Evolutionary conservation across 768 basidiomycete genomes (phyloP), one percentile per base, ranked within the genome.

Genomic region (Sporobolomyces pararoseus): DNA sequence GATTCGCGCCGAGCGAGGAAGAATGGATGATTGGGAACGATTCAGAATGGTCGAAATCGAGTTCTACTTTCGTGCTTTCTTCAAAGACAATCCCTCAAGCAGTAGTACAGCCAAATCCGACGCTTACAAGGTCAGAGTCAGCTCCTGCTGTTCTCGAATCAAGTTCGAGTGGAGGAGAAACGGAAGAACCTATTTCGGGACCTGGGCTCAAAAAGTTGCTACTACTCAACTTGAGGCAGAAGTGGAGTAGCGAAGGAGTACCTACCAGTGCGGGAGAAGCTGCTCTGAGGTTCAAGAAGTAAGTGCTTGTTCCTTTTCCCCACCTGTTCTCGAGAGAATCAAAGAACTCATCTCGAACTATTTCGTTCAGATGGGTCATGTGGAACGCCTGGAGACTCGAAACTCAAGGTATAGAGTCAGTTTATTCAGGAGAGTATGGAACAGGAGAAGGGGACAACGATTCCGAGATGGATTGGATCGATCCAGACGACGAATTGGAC

Each of bases 241-340:
- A 60, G 57, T 35, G 63, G 55, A 57, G 19, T 25, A 46, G 21
- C 25, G 62, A 64, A 13, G 68, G 68, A 21, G 55, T 25, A 25
- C 50, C 62, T 10, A 64, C 62, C 17, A 58, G 32, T n/a, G 61
- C 54, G 7, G 67, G 53, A 12, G 67, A 55, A 32, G 67, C 61
- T 5, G 49, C 39, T 14, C 7, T 63, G 21, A 19, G 68, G 6
- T 69, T 69, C 50, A 57, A 64, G 27, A 69, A 69, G 68, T 69
- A 37, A 32, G 54, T 51, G 14, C 4, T 10, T 23, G 31, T n/a
- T n/a, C 44, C n/a, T 23, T 25, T 23, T 19, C 29, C 19, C 32
- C 17, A 23, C 16, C 51, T 2, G 5, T 32, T 25, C 4, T 16
- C 9, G 7, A 34, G 54, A 35, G 31, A 39, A 21, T 42, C 34